phyloP scores from a whole-genome alignment of 164 flowering plant species.

The Liriodendron chinense region DNA sequence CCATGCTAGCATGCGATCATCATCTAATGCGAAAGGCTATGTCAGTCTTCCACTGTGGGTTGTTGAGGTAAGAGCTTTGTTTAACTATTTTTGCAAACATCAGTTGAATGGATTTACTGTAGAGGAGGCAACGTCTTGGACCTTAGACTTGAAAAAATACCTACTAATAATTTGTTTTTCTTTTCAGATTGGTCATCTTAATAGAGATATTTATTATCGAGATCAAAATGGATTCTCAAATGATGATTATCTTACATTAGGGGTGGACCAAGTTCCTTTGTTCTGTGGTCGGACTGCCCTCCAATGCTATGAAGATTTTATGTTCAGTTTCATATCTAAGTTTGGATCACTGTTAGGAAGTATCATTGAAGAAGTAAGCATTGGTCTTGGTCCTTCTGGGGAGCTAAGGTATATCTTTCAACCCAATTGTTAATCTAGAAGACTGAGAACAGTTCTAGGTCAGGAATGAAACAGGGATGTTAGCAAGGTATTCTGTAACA shows the following conservation, averaged over 20 bases:
- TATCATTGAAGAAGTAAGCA: slow-evolving; percentile 51
- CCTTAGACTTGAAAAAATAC: too few relatives aligned
- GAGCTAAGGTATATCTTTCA: slow-evolving; percentile 47
- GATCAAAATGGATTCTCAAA: slow-evolving; percentile 46
- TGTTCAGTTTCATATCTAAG: slow-evolving; percentile 41
- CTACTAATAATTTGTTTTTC: slow-evolving; percentile 12
- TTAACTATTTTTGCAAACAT: too few relatives aligned
- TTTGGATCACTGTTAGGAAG: slow-evolving; percentile 47
- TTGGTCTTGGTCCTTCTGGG: slow-evolving; percentile 69
- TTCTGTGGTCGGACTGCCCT: slow-evolving; percentile 58
- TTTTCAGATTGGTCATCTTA: slow-evolving; percentile 46
- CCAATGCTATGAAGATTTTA: slow-evolving; percentile 61
- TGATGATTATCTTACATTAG: slow-evolving; percentile 56
- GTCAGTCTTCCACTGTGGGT: slow-evolving; percentile 54
- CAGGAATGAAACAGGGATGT: too few relatives aligned
- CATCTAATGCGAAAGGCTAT: slow-evolving; percentile 22
- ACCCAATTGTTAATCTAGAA: neutral
- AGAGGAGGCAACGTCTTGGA: too few relatives aligned
- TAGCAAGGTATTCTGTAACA: too few relatives aligned
- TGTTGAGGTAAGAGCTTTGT: slow-evolving; percentile 30
- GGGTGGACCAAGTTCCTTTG: slow-evolving; percentile 51
- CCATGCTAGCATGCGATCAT: slow-evolving; percentile 37
- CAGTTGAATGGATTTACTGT: too few relatives aligned
- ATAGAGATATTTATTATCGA: slow-evolving; percentile 49
- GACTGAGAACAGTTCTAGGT: neutral